A percentile compares a stretch with the other conserved stretches of the same genome.
Conservation (phyloP, 768 basidiomycete species). For the Exsudoporus frostii region DNA sequence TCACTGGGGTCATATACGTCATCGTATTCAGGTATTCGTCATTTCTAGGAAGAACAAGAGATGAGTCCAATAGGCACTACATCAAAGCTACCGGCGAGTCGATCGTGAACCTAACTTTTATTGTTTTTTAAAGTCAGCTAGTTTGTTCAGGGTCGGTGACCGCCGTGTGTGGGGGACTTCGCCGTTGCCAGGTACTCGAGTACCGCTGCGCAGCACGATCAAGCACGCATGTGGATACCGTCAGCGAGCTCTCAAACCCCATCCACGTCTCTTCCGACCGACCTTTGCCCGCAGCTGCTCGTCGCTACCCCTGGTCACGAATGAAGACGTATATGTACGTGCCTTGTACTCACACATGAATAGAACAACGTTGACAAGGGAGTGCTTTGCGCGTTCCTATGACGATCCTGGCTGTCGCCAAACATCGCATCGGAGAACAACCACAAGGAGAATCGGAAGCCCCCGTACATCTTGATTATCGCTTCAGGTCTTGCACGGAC, state of each 20-base stretch:
- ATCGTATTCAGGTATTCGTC: background rate
- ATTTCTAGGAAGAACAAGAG: background rate
- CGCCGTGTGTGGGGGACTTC: background rate
- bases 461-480: background rate
- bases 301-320: background rate
- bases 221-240: background rate
- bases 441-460: background rate
- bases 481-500: too few species aligned
- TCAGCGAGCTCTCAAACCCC: conserved; percentile 1
- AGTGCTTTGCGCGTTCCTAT: background rate
- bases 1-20: too few species aligned
- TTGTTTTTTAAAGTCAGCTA: background rate
- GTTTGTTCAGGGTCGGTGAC: background rate
- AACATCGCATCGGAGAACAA: background rate
- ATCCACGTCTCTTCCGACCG: background rate
- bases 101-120: background rate
- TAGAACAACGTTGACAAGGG: background rate
- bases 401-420: background rate
- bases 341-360: background rate
- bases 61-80: background rate
- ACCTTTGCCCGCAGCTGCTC: background rate
- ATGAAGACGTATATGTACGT: background rate
- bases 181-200: background rate
- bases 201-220: background rate
- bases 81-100: background rate